Base-by-base conservation (phyloP, 2,329 filamentous ascomycete species). In the Botrytis fabae region DNA sequence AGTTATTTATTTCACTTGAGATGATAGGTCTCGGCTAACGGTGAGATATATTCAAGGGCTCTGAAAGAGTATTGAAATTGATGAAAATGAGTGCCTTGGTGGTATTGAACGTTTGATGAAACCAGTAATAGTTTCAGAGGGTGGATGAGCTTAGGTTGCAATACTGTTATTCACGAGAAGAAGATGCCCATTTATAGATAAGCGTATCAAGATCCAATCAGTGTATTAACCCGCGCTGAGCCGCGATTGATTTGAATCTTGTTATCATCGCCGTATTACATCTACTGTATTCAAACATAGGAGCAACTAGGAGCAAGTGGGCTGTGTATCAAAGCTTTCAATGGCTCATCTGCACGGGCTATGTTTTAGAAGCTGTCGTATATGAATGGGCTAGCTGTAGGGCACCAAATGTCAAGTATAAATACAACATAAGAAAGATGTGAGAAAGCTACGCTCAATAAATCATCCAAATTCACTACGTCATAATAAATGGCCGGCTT, bases 11-110 rank as follows among this genome's bases (percentile, higher is more conserved):
- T 16, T 57, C 14, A 14, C 32, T 22, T 28, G 25, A 8, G 25
- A 28, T 42, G 9, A 22, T 14, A 44, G 1, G 8, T 28, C 54
- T 8, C 16, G 35, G n/a, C 28, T 22, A 2, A 40, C 28, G 7
- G 6, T 1, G 2, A 42, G 0, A 9, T 10, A 9, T 22, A 1
- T 10, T 25, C 4, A 4, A 25, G 5, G 12, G 16, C 25, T 8
- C n/a, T 8, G 14, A 6, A 25, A 16, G 16, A 42, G 6, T 38
- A 40, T 42, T 16, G 46, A 42, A 10, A 57, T 4, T 22, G 9
- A 40, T 32, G 9, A 32, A 16, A 1, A 8, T 22, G 10, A 68
- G 64, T 42, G 54, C 35, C 20, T 32, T 5, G 10, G n/a, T 28
- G 48, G 14, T 25, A 38, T 16, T 40, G 2, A 25, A 40, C 4